Evolutionary conservation across 2,329 filamentous ascomycete genomes (phyloP), one percentile per base, ranked within the genome.

Genomic region (Elsinoe perseae): DNA sequence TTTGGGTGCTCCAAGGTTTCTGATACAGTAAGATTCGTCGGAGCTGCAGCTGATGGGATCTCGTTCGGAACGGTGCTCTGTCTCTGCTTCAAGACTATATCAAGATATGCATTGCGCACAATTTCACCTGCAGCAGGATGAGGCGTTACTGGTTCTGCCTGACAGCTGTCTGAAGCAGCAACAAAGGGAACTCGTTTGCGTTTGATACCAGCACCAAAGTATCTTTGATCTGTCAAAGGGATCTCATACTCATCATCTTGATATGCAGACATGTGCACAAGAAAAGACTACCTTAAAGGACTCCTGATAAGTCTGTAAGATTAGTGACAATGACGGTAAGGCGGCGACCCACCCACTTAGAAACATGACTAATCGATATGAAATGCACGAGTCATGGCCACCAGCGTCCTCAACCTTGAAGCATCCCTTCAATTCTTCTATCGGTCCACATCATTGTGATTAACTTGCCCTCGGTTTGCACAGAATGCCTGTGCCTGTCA

Each of bases 141-240:
- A 27, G 54, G n/a, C 16, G 55, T 34, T 40, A 59, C 38, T 18
- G 7, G 53, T 50, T 14, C 64, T 61, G 48, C 5, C 63, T 32
- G 18, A 23, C 60, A 56, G 23, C 44, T 5, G 66, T 54, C 4
- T 72, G 70, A 52, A 18, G 80, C 76, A 18, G 77, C 73, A 12
- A 86, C 79, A 65, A 86, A 86, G 4, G 75, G 72, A 42, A 86
- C 77, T 54, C 72, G 74, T 69, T 80, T 83, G 62, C 80, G 75
- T 65, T 80, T 81, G 54, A 85, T 76, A n/a, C 82, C 81, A 10
- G 81, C 79, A 42, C 80, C 80, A 61, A 84, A 85, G 57, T 79
- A 77, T 10, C 77, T 76, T 62, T 83, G 81, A 58, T 82, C 76
- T 60, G 77, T 73, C 3, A 82, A 72, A 0, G 82, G 81, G 2